Conservation (phyloP, 2,329 filamentous ascomycete genomes). For the Thelonectria rubi region DNA sequence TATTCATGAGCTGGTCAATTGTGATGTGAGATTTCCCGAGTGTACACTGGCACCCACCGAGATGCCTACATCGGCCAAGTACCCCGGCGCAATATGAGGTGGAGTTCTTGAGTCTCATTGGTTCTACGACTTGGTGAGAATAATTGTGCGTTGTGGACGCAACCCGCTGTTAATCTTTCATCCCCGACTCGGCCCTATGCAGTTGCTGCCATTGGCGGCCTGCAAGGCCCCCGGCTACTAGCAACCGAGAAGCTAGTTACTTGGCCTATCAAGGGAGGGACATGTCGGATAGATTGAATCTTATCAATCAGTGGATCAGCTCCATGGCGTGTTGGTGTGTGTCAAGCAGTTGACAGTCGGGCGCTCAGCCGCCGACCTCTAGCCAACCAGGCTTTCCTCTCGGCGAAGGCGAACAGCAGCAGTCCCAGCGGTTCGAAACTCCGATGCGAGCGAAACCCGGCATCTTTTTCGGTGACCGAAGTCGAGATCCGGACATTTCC, state of each 20-base stretch:
- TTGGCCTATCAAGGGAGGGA: background rate
- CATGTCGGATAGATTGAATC: constrained; percentile 3
- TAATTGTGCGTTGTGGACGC: background rate
- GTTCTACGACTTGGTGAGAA: background rate
- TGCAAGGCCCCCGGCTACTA: background rate
- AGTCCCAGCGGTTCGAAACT: too few relatives aligned
- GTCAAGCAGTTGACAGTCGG: constrained; percentile 15
- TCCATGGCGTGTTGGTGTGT: constrained; percentile 2
- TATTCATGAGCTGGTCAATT: constrained; percentile 21
- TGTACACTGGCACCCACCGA: background rate
- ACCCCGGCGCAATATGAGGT: background rate
- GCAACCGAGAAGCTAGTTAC: background rate
- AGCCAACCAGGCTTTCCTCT: constrained; percentile 7
- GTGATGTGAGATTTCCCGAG: too few relatives aligned
- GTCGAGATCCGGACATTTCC: too few relatives aligned
- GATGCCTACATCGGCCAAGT: background rate
- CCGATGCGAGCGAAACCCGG: too few relatives aligned
- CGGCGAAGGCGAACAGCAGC: too few relatives aligned
- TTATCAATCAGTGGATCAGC: too few relatives aligned
- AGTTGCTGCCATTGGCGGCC: background rate
- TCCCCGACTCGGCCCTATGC: background rate
- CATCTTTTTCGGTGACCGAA: too few relatives aligned
- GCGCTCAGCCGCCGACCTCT: background rate
- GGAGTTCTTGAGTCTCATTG: background rate
- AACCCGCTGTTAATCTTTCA: background rate